Conservation (phyloP, 1,284 basidiomycete genomes). For the Irpex sp. region DNA sequence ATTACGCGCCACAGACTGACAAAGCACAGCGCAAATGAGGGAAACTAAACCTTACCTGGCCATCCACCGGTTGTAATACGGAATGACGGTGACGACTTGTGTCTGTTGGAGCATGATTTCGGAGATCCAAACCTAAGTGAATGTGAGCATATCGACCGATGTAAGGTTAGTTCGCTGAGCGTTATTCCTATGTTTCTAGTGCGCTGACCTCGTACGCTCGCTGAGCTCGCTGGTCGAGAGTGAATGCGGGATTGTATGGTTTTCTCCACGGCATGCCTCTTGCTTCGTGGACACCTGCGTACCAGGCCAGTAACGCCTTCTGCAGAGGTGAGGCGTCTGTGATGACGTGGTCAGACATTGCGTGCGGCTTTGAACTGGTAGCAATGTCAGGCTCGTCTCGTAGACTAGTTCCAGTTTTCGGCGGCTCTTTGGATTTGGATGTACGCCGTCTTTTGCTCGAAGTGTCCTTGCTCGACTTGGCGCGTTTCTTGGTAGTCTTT, state of each 20-base stretch:
- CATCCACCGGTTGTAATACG: slow-evolving; percentile 88
- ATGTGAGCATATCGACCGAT: not conserved
- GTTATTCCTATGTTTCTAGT: slow-evolving; percentile 1
- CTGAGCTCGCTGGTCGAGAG: slow-evolving; percentile 54
- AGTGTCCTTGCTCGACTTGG: not conserved
- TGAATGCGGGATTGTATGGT: slow-evolving; percentile 51
- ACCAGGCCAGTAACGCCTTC: slow-evolving; percentile 62
- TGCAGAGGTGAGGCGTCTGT: slow-evolving; percentile 36
- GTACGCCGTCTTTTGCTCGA: slow-evolving; percentile 4
- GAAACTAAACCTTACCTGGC: slow-evolving; percentile 44
- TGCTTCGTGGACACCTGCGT: slow-evolving; percentile 50
- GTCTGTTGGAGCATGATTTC: slow-evolving; percentile 99
- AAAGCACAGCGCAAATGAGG: not conserved
- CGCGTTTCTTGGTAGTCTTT: not conserved
- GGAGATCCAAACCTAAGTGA: slow-evolving; percentile 74
- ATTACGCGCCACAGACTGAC: not conserved
- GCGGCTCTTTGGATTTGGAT: not conserved
- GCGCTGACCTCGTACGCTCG: slow-evolving; percentile 71
- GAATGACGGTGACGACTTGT: slow-evolving; percentile 85
- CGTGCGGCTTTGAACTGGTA: slow-evolving; percentile 21
- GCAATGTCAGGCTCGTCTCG: not conserved
- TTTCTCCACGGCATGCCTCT: slow-evolving; percentile 89
- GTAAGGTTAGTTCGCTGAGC: not conserved
- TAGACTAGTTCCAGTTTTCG: not conserved
- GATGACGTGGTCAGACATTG: slow-evolving; percentile 33